These are phyloP conservation scores for Aspergillus nomiae DNA, from an alignment of 2,329 filamentous ascomycete genomes.

Conservation along the genomic window DNA sequence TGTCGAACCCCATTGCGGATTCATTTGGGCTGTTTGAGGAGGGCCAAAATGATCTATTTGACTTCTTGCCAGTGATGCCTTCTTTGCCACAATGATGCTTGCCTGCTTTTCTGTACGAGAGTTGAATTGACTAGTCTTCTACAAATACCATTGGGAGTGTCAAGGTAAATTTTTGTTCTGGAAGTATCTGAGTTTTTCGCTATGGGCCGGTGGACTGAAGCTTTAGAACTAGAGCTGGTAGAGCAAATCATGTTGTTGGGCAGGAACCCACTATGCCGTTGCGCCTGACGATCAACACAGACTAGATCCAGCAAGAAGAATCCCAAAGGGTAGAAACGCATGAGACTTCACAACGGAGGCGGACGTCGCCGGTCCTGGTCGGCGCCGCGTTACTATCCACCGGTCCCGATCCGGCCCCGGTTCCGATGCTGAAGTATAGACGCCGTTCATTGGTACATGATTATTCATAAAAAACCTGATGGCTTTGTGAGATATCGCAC, in stretches of 20 bases:
- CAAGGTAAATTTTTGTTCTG: not conserved
- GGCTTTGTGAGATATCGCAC: conserved; percentile 12
- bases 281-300: not conserved
- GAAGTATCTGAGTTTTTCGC: not conserved
- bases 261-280: not conserved
- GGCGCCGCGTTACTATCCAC: conserved; percentile 23
- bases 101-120: not conserved
- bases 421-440: conserved; percentile 6
- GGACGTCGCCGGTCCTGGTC: conserved; percentile 11
- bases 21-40: conserved; percentile 41
- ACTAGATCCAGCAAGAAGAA: not conserved
- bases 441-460: conserved; percentile 6
- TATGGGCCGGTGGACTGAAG: not conserved
- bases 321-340: not conserved
- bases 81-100: conserved; percentile 25
- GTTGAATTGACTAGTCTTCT: not conserved
- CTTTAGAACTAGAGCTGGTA: not conserved
- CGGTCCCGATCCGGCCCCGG: conserved; percentile 24
- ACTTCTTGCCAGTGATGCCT: conserved; percentile 39
- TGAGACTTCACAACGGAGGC: not conserved
- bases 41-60: conserved; percentile 39
- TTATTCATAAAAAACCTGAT: not conserved
- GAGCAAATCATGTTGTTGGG: conserved; percentile 4
- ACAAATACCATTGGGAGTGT: not conserved
- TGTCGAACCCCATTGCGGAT: conserved; percentile 39